phyloP scores from a whole-genome alignment of 108 stramenopile genomes.

The Schizochytrium sp. region DNA sequence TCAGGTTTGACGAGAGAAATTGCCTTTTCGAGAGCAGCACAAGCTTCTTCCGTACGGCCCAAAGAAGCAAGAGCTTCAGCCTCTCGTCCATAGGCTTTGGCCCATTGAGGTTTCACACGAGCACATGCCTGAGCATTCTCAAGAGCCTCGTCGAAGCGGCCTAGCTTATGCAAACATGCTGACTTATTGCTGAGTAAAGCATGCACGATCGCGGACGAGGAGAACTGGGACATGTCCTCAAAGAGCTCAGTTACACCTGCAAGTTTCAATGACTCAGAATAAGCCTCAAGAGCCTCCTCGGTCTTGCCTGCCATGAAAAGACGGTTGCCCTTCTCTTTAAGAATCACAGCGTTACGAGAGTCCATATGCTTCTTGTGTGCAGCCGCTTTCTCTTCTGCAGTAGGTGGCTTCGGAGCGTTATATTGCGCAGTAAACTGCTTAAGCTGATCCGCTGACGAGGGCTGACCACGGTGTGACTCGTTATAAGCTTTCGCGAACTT shows the following conservation, averaged over 20 bases:
- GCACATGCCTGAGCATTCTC: conserved; percentile 47
- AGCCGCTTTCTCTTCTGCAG: conserved; percentile 7
- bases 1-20: conserved; percentile 14
- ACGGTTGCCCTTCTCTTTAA: conserved; percentile 48
- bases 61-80: conserved; percentile 17
- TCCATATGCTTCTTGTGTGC: conserved; percentile 24
- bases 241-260: conserved; percentile 8
- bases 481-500: conserved; percentile 1
- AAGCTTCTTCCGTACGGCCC: background rate
- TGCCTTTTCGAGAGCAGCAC: background rate
- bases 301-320: conserved; percentile 22
- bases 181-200: conserved; percentile 40
- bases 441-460: conserved; percentile 7
- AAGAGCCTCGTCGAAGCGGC: conserved; percentile 7
- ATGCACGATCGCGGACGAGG: conserved; percentile 19
- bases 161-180: conserved; percentile 8
- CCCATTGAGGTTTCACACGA: conserved; percentile 18
- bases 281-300: conserved; percentile 19
- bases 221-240: background rate
- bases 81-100: conserved; percentile 45
- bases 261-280: conserved; percentile 9
- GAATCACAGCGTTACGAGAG: background rate
- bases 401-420: background rate
- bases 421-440: conserved; percentile 1
- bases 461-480: background rate